Evolutionary conservation across 1,139 yeast genomes (phyloP).

Genomic region (Yamadazyma conglobata): DNA sequence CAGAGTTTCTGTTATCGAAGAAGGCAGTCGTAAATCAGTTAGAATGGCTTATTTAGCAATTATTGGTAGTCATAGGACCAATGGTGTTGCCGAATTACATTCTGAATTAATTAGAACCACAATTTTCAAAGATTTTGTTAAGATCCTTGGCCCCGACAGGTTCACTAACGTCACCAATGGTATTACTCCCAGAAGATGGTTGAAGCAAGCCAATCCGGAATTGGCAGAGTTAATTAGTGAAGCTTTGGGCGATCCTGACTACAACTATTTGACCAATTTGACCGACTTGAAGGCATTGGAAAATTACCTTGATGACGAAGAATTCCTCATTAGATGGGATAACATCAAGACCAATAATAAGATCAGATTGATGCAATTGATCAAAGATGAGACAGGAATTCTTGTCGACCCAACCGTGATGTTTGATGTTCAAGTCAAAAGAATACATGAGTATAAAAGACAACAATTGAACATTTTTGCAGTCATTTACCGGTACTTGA

Average conservation of each 20-base stretch:
- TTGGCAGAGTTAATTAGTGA: conserved; percentile 69
- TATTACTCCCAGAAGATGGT: conserved; percentile 95
- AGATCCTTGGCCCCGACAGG: conserved; percentile 73
- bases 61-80: conserved; percentile 88
- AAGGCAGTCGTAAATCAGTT: conserved; percentile 71
- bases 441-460: conserved; percentile 94
- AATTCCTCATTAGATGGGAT: conserved; percentile 70
- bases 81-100: conserved; percentile 95
- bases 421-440: conserved; percentile 90
- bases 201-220: conserved; percentile 86
- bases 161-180: conserved; percentile 94
- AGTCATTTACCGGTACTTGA: conserved; percentile 76
- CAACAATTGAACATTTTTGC: conserved; percentile 93
- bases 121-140: conserved; percentile 86
- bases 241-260: conserved; percentile 60
- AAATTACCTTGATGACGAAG: conserved; percentile 61
- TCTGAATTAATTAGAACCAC: conserved; percentile 88
- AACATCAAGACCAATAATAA: conserved; percentile 70
- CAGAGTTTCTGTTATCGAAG: conserved; percentile 83
- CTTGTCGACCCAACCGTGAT: conserved; percentile 71
- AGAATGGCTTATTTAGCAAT: conserved; percentile 93
- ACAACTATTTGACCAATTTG: conserved; percentile 67
- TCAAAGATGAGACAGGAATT: conserved; percentile 64
- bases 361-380: conserved; percentile 61
- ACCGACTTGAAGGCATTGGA: conserved; percentile 67